These are phyloP conservation scores for Sonneratia caseolaris DNA, from an alignment of 345 rosid genomes.

Conservation along the genomic window DNA sequence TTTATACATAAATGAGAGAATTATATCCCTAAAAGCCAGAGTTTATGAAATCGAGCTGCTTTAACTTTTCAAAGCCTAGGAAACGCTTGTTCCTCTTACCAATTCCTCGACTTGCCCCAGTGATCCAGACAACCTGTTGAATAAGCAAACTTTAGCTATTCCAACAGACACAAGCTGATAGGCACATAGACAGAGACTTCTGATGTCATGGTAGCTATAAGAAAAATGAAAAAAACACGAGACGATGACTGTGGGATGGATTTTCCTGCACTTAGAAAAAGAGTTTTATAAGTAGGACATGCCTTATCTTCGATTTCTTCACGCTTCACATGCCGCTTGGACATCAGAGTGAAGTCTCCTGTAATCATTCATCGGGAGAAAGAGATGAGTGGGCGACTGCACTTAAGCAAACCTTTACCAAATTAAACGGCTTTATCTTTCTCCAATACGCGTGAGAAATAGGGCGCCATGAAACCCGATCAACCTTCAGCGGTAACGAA, in stretches of 20 bases:
- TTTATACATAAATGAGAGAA: not conserved
- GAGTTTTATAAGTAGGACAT: not conserved
- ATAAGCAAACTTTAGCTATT: conserved; percentile 7
- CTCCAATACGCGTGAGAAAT: too few species aligned
- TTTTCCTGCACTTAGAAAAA: not conserved
- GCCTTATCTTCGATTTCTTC: conserved; percentile 82
- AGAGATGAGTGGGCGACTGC: too few species aligned
- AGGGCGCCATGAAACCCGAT: too few species aligned
- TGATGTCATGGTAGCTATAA: not conserved
- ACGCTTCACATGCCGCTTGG: conserved; percentile 59
- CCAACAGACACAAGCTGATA: not conserved
- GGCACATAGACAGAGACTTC: not conserved
- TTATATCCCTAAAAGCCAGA: not conserved
- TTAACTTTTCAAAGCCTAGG: not conserved
- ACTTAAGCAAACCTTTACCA: too few species aligned
- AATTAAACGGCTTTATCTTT: too few species aligned
- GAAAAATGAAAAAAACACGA: not conserved
- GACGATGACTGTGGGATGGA: not conserved
- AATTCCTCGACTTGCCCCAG: conserved; percentile 96
- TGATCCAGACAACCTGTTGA: conserved; percentile 76
- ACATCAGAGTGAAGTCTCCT: conserved; percentile 18
- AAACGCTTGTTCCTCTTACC: conserved; percentile 29
- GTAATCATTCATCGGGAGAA: too few species aligned
- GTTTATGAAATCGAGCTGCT: not conserved
- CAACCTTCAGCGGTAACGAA: too few species aligned